phyloP scores from a whole-genome alignment of 345 rosid species.

The Camelina laxa region DNA sequence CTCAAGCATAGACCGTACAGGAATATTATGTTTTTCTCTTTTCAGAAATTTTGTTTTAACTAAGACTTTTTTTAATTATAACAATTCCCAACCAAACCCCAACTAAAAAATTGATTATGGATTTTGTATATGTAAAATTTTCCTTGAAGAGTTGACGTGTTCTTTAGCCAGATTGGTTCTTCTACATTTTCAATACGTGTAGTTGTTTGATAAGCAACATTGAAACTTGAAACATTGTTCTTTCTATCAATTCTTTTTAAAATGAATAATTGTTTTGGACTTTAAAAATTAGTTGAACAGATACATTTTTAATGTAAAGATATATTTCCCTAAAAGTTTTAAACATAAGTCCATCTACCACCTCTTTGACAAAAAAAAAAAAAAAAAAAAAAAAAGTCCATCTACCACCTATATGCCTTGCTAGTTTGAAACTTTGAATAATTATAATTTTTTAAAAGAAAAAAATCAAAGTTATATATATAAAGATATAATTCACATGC shows the following conservation, averaged over 20 bases:
- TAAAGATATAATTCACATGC: too few species aligned
- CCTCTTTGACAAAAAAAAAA: too few species aligned
- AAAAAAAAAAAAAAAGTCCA: too few species aligned
- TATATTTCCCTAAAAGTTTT: constrained; percentile 10
- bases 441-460: background rate
- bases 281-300: constrained; percentile 28
- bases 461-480: background rate
- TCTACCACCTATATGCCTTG: constrained; percentile 27
- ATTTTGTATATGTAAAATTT: constrained; percentile 22
- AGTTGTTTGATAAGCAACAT: constrained; percentile 32
- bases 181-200: constrained; percentile 37
- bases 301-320: constrained; percentile 4
- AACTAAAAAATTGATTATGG: constrained; percentile 24
- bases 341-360: constrained; percentile 23
- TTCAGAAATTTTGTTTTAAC: background rate
- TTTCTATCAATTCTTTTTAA: background rate
- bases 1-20: constrained; percentile 13
- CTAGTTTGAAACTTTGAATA: background rate
- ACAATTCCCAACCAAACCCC: constrained; percentile 40
- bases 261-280: background rate
- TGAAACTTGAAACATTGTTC: constrained; percentile 30
- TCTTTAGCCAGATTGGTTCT: constrained; percentile 25
- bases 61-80: background rate
- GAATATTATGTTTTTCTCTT: constrained; percentile 12
- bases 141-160: constrained; percentile 39